Percentiles rank a stretch among this genome's conserved stretches.
These are phyloP conservation scores for Zygotorulaspora chibaensis DNA, from an alignment of 805 yeast genomes.

Conservation along the genomic window DNA sequence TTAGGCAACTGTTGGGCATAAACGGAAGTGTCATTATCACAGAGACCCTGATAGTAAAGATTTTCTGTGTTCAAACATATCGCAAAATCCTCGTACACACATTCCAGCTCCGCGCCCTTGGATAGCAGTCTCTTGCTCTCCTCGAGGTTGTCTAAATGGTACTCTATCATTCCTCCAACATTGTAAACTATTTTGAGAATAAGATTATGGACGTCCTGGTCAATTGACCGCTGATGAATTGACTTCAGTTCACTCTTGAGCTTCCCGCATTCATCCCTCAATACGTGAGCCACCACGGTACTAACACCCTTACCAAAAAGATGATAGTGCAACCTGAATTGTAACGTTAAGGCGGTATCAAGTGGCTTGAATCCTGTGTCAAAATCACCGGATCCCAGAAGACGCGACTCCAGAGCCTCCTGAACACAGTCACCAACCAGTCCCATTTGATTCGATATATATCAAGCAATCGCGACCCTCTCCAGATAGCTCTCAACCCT, in stretches of 20 bases:
- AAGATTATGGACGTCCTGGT: conserved; percentile 5
- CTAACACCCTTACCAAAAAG: conserved; percentile 17
- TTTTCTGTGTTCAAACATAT: conserved; percentile 25
- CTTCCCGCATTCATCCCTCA: conserved; percentile 20
- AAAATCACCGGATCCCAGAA: conserved; percentile 27
- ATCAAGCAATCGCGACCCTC: neutral
- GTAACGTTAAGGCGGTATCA: conserved; percentile 26
- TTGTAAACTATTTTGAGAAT: conserved; percentile 21
- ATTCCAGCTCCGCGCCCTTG: conserved; percentile 6
- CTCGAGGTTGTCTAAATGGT: conserved; percentile 9
- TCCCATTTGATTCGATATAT: neutral
- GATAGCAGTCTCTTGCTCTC: conserved; percentile 9
- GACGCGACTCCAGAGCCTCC: conserved; percentile 22
- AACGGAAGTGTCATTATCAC: conserved; percentile 1
- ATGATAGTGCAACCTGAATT: conserved; percentile 30
- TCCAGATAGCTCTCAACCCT: neutral
- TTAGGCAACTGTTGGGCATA: conserved; percentile 13
- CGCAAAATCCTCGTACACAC: conserved; percentile 11
- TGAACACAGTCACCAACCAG: conserved; percentile 9
- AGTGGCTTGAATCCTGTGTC: conserved; percentile 18
- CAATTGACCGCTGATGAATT: neutral
- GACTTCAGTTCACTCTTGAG: conserved; percentile 8
- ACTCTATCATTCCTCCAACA: conserved; percentile 18
- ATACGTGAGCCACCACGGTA: conserved; percentile 15
- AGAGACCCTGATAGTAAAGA: conserved; percentile 19